Base-by-base conservation (phyloP, 2,329 filamentous ascomycete species). In the Sporothrix globosa region DNA sequence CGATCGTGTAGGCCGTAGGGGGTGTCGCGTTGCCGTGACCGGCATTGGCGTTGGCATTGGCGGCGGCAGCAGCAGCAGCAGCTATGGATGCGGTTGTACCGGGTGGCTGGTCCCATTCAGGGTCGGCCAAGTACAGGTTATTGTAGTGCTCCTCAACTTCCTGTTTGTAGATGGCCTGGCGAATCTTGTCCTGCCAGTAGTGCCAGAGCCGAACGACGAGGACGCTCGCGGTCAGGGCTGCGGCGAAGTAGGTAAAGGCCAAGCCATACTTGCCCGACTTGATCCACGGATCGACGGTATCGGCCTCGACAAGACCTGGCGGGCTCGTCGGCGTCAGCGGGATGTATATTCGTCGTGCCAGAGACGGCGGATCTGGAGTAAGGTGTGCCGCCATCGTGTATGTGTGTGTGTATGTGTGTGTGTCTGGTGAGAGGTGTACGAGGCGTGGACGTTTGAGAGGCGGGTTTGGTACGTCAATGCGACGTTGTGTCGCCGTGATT, bases 161-260 rank as follows among this genome's bases (percentile, higher is more conserved):
- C 77, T 96, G 90, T 81, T 96, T 95, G 82, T 96, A 92, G 72
- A 96, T 88, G 73, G 93, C 94, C 75, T 94, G 92, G 74, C 94
- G 88, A 74, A 97, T 92, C 82, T 96, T 96, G 83, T 97, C 94
- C 75, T 94, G 93, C 90, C 93, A 97, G 75, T 91, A 90, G 80
- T 97, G 91, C 84, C 94, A 97, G 77, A 92, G 85, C 74, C 93
- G 89, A 77, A 95, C 83, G 13, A 90, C 76, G 13, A 91, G 82
- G 4, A 94, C 89, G 69, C 88, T 76, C 39, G 86, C 85, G 73
- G 94, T 85, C 72, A 97, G 79, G 67, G 90, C 88, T 65, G 96
- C 79, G 68, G 91, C 89, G 76, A 97, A 96, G 80, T 96, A 97
- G 17, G 95, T 92, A 89, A 93, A 97, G 70, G 91, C 92, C 67